Conservation (phyloP, 371 early-diverging fungal species). For the Mucor circinelloides region DNA sequence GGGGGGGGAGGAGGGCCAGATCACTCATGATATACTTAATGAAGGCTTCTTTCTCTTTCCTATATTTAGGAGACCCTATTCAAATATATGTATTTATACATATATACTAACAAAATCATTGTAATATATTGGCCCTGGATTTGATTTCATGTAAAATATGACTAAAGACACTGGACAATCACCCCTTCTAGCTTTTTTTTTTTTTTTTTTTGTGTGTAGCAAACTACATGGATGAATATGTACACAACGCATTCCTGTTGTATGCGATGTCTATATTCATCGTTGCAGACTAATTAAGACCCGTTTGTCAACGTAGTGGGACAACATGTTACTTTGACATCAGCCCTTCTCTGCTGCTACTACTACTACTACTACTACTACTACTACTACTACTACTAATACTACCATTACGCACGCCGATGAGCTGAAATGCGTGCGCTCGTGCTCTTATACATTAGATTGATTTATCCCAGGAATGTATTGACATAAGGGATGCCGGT, state of each 20-base stretch:
- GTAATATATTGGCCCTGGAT: background rate
- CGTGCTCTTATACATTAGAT: constrained; percentile 15
- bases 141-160: constrained; percentile 11
- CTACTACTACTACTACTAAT: too few species aligned
- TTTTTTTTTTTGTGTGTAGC: background rate
- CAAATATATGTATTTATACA: background rate
- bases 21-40: background rate
- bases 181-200: too few species aligned
- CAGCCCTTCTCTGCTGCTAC: too few species aligned
- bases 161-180: constrained; percentile 6
- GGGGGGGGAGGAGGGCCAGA: background rate
- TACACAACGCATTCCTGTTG: too few species aligned
- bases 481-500: constrained; percentile 15
- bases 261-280: too few species aligned
- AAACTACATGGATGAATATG: background rate
- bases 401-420: too few species aligned
- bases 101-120: background rate
- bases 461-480: constrained; percentile 23
- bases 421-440: constrained; percentile 17
- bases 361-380: too few species aligned
- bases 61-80: background rate
- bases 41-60: background rate
- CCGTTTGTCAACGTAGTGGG: too few species aligned
- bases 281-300: too few species aligned
- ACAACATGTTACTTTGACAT: too few species aligned